Percentiles rank a stretch among this genome's conserved stretches.
Conservation (phyloP, 768 basidiomycete species). For the Xanthoconium stramineum region DNA sequence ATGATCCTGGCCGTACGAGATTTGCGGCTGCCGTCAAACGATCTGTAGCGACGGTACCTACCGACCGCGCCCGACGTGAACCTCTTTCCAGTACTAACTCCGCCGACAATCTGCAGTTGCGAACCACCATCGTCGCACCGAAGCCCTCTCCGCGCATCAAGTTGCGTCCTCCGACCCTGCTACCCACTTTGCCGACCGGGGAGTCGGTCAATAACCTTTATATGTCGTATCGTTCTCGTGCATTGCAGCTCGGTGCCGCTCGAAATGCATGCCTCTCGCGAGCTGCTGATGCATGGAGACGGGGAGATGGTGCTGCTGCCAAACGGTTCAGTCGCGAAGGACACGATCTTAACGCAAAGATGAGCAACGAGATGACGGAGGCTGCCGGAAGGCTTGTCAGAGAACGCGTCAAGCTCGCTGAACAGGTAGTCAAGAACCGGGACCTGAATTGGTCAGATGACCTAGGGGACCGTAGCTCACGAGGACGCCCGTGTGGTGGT, state of each 20-base stretch:
- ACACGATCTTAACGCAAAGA: constrained; percentile 88
- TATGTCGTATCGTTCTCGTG: constrained; percentile 83
- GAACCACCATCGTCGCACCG: constrained; percentile 70
- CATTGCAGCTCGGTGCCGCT: constrained; percentile 88
- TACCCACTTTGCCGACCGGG: constrained; percentile 90
- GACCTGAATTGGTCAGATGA: constrained; percentile 83
- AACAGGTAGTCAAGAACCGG: constrained; percentile 69
- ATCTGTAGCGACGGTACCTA: constrained; percentile 29
- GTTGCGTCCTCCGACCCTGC: constrained; percentile 73
- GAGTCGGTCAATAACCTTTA: constrained; percentile 77
- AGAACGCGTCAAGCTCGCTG: constrained; percentile 73
- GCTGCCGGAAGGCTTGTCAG: constrained; percentile 84
- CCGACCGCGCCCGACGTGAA: constrained; percentile 40
- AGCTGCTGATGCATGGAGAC: constrained; percentile 94
- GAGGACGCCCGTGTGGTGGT: constrained; percentile 75
- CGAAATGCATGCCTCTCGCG: constrained; percentile 92
- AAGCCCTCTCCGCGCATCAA: constrained; percentile 82
- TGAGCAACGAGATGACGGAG: constrained; percentile 79
- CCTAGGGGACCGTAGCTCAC: constrained; percentile 65
- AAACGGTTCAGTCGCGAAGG: constrained; percentile 94
- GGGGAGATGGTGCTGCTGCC: constrained; percentile 93
- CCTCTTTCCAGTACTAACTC: constrained; percentile 48
- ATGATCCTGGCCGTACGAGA: constrained; percentile 84
- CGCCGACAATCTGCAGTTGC: constrained; percentile 61
- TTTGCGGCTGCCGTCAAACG: constrained; percentile 93